Evolutionary conservation across 1,284 basidiomycete species (phyloP), one percentile per base, ranked within the genome.

Genomic region (Papiliotrema fonsecae): DNA sequence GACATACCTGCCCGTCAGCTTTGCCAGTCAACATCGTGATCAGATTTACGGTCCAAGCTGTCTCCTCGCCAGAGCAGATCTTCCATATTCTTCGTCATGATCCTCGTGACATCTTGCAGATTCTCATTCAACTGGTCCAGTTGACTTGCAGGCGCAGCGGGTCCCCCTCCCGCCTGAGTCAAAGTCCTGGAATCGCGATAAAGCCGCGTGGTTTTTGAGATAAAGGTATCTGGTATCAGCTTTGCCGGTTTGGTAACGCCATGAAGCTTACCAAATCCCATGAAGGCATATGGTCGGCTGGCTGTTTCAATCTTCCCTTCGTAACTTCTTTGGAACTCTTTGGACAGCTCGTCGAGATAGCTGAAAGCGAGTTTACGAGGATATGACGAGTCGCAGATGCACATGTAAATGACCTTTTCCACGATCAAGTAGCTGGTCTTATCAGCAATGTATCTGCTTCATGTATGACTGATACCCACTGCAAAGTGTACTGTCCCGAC

Each of bases 1-100:
- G 92, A 97, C 94, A 98, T 98, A 68, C 86, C 90, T 93, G 60
- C 10, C 4, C n/a, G n/a, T 47, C 4, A 47, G 45, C 24, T 31
- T 3, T 14, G 5, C 7, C n/a, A 25, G 3, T 6, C 26, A 14
- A 14, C 27, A 13, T 4, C 26, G 4, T 6, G 14, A 16, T 4
- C 18, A 14, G 16, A 65, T 86, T 62, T 65, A 92, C 93, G 82
- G 71, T 97, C 94, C 54, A 98, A 78, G 34, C 89, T 93, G 70
- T 98, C 94, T 21, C 94, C 94, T 70, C 94, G 79, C 94, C 93
- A 97, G 32, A 99, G 76, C 49, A 99, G 76, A 74, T 98, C 96
- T 73, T 98, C 96, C 94, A 99, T 99, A 71, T 98, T 98, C 78
- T 98, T 99, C n/a, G 94, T 97, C 96, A 98, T 98, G 75, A 99